Base-by-base conservation (phyloP, 2,329 filamentous ascomycete genomes). In the Penicillium corylophilum region DNA sequence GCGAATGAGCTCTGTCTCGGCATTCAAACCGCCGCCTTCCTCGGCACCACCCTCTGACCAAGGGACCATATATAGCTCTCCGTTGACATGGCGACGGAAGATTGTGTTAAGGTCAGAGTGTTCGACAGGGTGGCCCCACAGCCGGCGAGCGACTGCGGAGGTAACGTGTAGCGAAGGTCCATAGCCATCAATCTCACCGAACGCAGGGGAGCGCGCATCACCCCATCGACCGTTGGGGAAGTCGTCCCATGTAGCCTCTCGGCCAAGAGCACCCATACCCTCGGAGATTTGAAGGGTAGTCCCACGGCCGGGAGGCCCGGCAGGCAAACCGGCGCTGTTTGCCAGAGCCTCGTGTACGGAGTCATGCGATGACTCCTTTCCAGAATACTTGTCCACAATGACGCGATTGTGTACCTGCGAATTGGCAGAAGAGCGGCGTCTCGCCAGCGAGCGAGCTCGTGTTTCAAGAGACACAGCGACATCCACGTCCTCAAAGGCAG, bases 201-300 rank as follows among this genome's bases (percentile, higher is more conserved):
- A 97, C 0, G 93, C 93, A 1, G 91, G 91, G 2, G 91, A 96
- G 46, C 93, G 84, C 4, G 92, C 89, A 65, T 96, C 93, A 68
- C 93, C 93, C 85, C 93, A 97, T 49, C 93, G 84, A 24, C 93
- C 94, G 76, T 97, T 97, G 57, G 93, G 93, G 71, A 91, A 99
- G 64, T 99, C 94, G 65, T 99, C 94, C 94, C 94, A 99, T 0
- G 94, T 99, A 29, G 94, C 94, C 77, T 97, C 93, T 44, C 94
- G 83, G 10, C 93, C 94, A 6, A 96, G 79, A 3, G 88, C 82
- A 22, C 93, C 94, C 65, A 96, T 88, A 5, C 94, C 93, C 74
- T 97, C 93, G 0, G 92, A 96, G 51, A 96, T 96, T 24, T 92
- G 90, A 9, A 97, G 81, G 1, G 90, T 94, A 69, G 92, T 93